A percentile compares a stretch with the other conserved stretches of the same genome.
Evolutionary conservation across 2,329 filamentous ascomycete species (phyloP).

Genomic region (Aspergillus sp.): DNA sequence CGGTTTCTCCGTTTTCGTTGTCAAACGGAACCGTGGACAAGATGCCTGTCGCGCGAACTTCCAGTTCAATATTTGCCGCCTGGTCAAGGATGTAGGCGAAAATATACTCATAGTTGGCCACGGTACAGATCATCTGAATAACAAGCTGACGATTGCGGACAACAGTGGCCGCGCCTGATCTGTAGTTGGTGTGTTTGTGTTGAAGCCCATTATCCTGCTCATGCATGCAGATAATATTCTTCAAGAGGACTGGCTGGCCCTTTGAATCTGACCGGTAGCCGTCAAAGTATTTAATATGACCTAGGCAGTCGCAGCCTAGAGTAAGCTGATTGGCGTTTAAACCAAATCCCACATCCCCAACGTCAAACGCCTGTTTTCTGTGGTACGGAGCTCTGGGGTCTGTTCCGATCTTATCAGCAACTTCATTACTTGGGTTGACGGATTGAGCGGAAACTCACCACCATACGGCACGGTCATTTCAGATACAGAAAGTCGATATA

Average conservation of each 20-base stretch:
- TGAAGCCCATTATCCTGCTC: constrained; percentile 69
- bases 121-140: constrained; percentile 68
- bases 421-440: neutral
- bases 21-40: constrained; percentile 68
- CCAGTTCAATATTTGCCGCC: constrained; percentile 65
- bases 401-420: constrained; percentile 33
- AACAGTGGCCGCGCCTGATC: constrained; percentile 63
- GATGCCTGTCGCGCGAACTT: constrained; percentile 69
- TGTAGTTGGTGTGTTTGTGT: constrained; percentile 72
- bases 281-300: constrained; percentile 67
- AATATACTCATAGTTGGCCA: constrained; percentile 73
- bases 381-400: constrained; percentile 68
- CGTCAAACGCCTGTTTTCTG: constrained; percentile 69
- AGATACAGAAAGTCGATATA: constrained; percentile 65
- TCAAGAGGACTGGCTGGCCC: constrained; percentile 58
- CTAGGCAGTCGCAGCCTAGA: constrained; percentile 69
- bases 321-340: constrained; percentile 69
- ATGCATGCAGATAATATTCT: constrained; percentile 69
- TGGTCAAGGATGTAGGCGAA: constrained; percentile 72
- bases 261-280: constrained; percentile 60
- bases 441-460: constrained; percentile 24
- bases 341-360: constrained; percentile 66
- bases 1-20: constrained; percentile 56
- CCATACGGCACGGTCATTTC: constrained; percentile 62
- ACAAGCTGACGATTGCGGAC: constrained; percentile 66